Base-by-base conservation (phyloP, 2,329 filamentous ascomycete genomes). In the Paecilomyces fulvus region DNA sequence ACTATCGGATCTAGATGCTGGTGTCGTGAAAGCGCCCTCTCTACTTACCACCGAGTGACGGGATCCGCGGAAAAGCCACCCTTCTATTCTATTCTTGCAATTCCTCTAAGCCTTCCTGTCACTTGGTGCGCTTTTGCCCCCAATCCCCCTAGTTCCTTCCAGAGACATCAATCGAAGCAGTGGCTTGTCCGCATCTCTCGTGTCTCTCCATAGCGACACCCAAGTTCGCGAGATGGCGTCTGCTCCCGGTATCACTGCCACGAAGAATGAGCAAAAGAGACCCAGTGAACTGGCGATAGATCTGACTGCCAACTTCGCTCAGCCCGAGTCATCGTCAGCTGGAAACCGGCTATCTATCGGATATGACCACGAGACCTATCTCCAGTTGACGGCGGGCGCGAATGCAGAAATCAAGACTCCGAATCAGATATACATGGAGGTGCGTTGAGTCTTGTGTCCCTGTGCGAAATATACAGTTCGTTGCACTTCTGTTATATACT, bases 311-410 rank as follows among this genome's bases (percentile, higher is more conserved):
- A 65, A 65, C 54, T 65, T 64, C 37, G 60, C 63, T 25, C 52
- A 53, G 43, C 23, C 55, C 58, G 53, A 12, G 14, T 49, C 46
- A 25, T 30, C 31, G 20, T 12, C 20, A 6, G 48, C 25, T 49
- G 54, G 52, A n/a, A 46, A 30, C 54, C 30, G 8, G 28, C 56
- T 60, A 21, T 33, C 66, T 7, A 62, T 70, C 55, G 65, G 63
- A 53, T 69, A 70, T 53, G 67, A 70, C 43, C 67, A 70, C 33
- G 67, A 70, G 53, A 61, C 63, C 14, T 70, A 68, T 48, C 64
- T 70, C 12, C 65, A 68, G 51, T 57, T 70, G 30, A 63, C 62
- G 23, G 61, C 61, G 9, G 66, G 65, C 2, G 59, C 58, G 28
- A 57, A 58, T 3, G 30, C 54, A 4, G 53, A 46, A 30, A 60